Base-by-base conservation (phyloP, 2,329 filamentous ascomycete genomes). In the Triangularia setosa region DNA sequence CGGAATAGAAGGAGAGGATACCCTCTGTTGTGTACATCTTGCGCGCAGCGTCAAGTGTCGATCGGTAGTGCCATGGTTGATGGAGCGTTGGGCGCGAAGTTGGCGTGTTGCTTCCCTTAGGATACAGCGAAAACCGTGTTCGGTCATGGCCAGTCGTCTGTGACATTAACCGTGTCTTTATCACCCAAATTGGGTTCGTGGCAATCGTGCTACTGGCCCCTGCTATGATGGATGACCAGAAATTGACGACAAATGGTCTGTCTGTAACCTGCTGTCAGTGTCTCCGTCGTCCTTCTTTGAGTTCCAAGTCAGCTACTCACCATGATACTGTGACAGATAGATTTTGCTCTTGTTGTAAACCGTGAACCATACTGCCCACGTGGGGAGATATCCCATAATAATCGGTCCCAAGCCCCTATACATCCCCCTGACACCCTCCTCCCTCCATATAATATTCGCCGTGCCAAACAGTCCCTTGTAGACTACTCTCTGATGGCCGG, bases 161-260 rank as follows among this genome's bases (percentile, higher is more conserved):
- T 40, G 95, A 97, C 95, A 98, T 98, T 71, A 99, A 85, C 70
- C 95, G 86, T 58, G 95, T 99, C 79, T 99, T 99, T 80, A 99
- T 97, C 40, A 99, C 95, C 95, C 95, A 99, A 66, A 99, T 99
- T 0, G 95, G 95, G 76, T 98, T 99, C 24, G 95, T 99, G 67
- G 90, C 90, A 68, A 98, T 84, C 3, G 95, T 99, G 70, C 93
- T 97, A 79, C 91, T 97, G 66, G 88, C 93, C 61, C 95, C 95
- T 24, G 94, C 95, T 63, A 93, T 85, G 66, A 99, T 87, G 9
- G 95, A 97, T 23, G 95, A 95, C 81, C 91, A 93, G 69, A 95
- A 90, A 74, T 92, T 92, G 72, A 94, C 86, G 54, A 92, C 75
- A 79, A 91, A 89, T 73, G 86, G 87, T 74, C 92, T 94, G 66